Percentiles rank a stretch among this genome's conserved stretches.
These are phyloP conservation scores for Epichloe aotearoae DNA, from an alignment of 2,329 filamentous ascomycete genomes.

Conservation along the genomic window DNA sequence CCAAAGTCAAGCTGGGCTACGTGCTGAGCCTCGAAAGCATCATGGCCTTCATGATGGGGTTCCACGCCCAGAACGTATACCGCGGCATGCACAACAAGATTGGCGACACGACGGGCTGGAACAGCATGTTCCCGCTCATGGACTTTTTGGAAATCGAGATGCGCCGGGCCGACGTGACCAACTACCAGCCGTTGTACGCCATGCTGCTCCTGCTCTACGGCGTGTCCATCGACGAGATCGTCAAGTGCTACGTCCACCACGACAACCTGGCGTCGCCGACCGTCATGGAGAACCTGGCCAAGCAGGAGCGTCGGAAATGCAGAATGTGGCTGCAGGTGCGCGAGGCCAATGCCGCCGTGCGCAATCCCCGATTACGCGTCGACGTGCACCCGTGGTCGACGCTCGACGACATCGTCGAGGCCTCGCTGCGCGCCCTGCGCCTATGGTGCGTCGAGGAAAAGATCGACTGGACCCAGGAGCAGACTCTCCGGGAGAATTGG, in stretches of 20 bases:
- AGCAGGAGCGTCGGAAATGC: conserved; percentile 15
- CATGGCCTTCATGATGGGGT: conserved; percentile 39
- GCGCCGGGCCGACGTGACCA: conserved; percentile 18
- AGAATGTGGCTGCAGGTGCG: conserved; percentile 17
- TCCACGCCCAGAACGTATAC: conserved; percentile 34
- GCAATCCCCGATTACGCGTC: conserved; percentile 17
- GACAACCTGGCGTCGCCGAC: conserved; percentile 8
- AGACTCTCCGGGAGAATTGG: conserved; percentile 15
- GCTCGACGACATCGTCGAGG: conserved; percentile 29
- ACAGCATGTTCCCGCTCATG: conserved; percentile 31
- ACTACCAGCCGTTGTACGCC: conserved; percentile 27
- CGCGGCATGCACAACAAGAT: conserved; percentile 30
- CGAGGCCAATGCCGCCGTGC: conserved; percentile 19
- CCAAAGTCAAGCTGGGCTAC: conserved; percentile 27
- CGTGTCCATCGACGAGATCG: conserved; percentile 31
- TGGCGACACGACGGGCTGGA: conserved; percentile 28
- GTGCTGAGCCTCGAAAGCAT: conserved; percentile 36
- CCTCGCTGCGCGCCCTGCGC: conserved; percentile 26
- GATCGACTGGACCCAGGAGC: conserved; percentile 32
- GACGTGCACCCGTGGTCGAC: conserved; percentile 28
- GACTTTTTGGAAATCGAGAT: conserved; percentile 26
- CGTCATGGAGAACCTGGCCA: conserved; percentile 11
- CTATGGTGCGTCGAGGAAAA: conserved; percentile 31
- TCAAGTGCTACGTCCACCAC: conserved; percentile 20
- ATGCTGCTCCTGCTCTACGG: conserved; percentile 31